Evolutionary conservation across 2,329 filamentous ascomycete species (phyloP), one percentile per base, ranked within the genome.

Genomic region (Tolypocladium ophioglossoides): DNA sequence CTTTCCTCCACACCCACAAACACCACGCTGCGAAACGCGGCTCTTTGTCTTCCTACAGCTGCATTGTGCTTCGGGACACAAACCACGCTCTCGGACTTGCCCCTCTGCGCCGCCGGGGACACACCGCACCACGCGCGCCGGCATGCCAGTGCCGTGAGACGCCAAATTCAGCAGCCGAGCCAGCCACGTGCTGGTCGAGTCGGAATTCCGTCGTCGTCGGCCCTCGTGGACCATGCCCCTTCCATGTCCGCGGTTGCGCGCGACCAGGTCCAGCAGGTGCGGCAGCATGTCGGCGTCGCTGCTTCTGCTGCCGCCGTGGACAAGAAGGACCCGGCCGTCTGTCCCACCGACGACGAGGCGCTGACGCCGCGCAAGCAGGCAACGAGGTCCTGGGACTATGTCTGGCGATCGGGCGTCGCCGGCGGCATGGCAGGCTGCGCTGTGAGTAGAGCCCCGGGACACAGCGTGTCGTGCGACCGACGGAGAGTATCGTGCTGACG

Each of bases 371-470:
- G 74, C 32, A 70, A 73, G 60, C 66, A 70, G 57, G 74, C 75
- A 59, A 78, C 78, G 62, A 83, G 86, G 66, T 94, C 85, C 67
- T 74, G 87, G 59, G 88, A 95, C 62, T 97, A 97, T 71, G 75
- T 94, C 46, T 78, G 90, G 71, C 83, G 89, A 62, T 94, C 87
- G 57, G 89, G 89, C 37, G 73, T 95, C 35, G 92, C 94, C 2
- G 94, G 94, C 50, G 94, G 94, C 18, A 61, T 96, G 56, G 94
- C 94, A 52, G 94, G 92, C 60, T 96, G 91, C 74, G 91, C 89
- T 60, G 91, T 96, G 82, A 64, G 87, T 77, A 56, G 55, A 32
- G 2, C 41, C 32, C 30, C 12, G 14, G n/a, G 11, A 8, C 12
- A 6, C 9, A 9, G 5, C 5, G 1, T 27, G 20, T 5, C 7